phyloP scores from a whole-genome alignment of 768 basidiomycete genomes.

The Fistulinella prunicolor region DNA sequence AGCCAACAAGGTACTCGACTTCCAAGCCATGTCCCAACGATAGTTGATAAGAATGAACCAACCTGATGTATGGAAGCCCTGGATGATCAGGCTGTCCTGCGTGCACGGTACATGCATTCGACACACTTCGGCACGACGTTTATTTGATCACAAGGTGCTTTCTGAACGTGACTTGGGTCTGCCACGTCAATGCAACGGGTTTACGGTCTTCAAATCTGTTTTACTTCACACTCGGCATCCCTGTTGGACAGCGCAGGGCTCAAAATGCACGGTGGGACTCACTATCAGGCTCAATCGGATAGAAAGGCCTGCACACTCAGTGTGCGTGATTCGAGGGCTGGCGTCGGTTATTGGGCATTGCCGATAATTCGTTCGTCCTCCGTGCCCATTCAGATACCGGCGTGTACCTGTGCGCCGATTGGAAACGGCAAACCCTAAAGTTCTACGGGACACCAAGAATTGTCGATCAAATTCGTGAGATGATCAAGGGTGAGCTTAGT shows the following conservation, averaged over 20 bases:
- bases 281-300: conserved; percentile 34
- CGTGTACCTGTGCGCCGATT: conserved; percentile 45
- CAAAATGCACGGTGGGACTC: conserved; percentile 50
- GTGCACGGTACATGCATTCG: too few relatives aligned
- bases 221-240: conserved; percentile 49
- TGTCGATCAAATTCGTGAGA: conserved; percentile 40
- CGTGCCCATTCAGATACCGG: conserved; percentile 34
- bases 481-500: conserved; percentile 48
- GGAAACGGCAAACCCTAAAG: conserved; percentile 44
- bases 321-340: conserved; percentile 39
- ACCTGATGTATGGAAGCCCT: too few relatives aligned
- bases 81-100: too few relatives aligned
- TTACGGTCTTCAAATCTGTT: too few relatives aligned
- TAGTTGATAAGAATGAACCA: too few relatives aligned
- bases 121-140: too few relatives aligned
- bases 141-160: too few relatives aligned
- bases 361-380: conserved; percentile 33
- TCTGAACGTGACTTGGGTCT: too few relatives aligned
- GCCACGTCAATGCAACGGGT: too few relatives aligned
- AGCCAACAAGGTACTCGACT: too few relatives aligned
- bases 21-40: too few relatives aligned
- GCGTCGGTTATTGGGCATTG: conserved; percentile 43
- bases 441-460: conserved; percentile 42
- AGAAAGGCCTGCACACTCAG: conserved; percentile 36
- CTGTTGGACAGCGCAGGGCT: conserved; percentile 46